These are phyloP conservation scores for Alopecurus myosuroides DNA, from an alignment of 176 grass and related monocot genomes.

Conservation along the genomic window DNA sequence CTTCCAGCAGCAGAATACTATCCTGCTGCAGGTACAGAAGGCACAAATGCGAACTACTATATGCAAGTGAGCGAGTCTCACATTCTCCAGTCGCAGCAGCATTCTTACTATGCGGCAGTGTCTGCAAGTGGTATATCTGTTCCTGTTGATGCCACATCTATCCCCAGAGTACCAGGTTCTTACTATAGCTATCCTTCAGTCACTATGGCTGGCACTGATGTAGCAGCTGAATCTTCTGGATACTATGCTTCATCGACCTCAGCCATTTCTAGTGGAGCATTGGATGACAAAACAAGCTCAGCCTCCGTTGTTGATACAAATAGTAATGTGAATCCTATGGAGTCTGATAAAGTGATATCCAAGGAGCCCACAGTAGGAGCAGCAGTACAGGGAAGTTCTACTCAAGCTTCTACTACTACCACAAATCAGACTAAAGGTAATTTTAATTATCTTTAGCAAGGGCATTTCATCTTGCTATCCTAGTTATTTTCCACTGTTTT, in stretches of 20 bases:
- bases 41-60: constrained; percentile 54
- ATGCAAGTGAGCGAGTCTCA: constrained; percentile 51
- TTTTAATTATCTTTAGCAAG: background rate
- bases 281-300: constrained; percentile 33
- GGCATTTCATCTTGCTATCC: background rate
- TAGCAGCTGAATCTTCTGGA: constrained; percentile 40
- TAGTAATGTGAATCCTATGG: constrained; percentile 4
- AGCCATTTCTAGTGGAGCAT: constrained; percentile 36
- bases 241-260: constrained; percentile 49
- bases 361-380: constrained; percentile 41
- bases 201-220: constrained; percentile 7
- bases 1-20: constrained; percentile 65
- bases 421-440: constrained; percentile 71
- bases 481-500: background rate
- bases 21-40: constrained; percentile 39
- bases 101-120: constrained; percentile 50
- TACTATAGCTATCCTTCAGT: constrained; percentile 49
- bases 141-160: constrained; percentile 40
- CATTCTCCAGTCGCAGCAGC: constrained; percentile 37
- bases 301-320: constrained; percentile 24
- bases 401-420: constrained; percentile 37
- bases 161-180: constrained; percentile 42
- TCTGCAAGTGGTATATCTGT: constrained; percentile 50
- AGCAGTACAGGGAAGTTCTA: constrained; percentile 32
- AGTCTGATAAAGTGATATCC: constrained; percentile 30